Conservation (phyloP, 192 early-diverging fungal genomes). For the Kickxella alabastrina region DNA sequence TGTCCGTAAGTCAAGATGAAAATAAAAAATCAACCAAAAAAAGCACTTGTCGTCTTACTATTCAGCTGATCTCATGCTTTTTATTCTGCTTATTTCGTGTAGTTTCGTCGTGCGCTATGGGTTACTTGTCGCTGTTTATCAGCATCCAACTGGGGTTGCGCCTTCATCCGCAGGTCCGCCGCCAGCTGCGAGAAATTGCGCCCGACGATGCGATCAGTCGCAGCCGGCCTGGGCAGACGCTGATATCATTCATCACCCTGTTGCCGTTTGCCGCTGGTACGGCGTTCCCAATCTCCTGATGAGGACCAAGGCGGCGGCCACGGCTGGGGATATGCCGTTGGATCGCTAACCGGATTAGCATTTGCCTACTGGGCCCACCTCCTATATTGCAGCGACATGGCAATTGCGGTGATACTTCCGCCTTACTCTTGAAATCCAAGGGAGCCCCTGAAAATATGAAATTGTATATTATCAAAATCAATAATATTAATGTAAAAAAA, state of each 20-base stretch:
- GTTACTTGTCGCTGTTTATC: conserved; percentile 40
- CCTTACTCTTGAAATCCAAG: conserved; percentile 6
- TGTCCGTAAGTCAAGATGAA: too few species aligned
- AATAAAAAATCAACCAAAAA: too few species aligned
- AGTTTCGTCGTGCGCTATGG: conserved; percentile 25
- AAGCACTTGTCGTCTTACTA: too few species aligned
- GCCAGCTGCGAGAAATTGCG: conserved; percentile 12
- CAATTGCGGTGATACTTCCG: conserved; percentile 11
- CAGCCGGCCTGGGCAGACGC: conserved; percentile 29
- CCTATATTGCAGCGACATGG: conserved; percentile 33
- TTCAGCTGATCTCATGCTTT: background rate
- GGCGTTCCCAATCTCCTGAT: conserved; percentile 23
- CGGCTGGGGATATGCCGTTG: conserved; percentile 35
- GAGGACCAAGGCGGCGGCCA: conserved; percentile 34
- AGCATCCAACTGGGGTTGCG: conserved; percentile 36
- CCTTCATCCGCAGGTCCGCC: conserved; percentile 31
- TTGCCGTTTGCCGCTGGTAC: conserved; percentile 34
- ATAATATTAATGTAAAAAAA: too few species aligned
- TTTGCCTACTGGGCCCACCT: conserved; percentile 41
- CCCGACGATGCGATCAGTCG: background rate
- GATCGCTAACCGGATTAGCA: conserved; percentile 18
- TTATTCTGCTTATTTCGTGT: background rate
- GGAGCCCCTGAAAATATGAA: background rate
- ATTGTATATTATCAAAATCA: background rate
- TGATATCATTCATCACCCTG: conserved; percentile 30